Percentiles rank a stretch among this genome's conserved stretches.
Conservation (phyloP, 1,284 basidiomycete species). For the Fomitopsis betulina region DNA sequence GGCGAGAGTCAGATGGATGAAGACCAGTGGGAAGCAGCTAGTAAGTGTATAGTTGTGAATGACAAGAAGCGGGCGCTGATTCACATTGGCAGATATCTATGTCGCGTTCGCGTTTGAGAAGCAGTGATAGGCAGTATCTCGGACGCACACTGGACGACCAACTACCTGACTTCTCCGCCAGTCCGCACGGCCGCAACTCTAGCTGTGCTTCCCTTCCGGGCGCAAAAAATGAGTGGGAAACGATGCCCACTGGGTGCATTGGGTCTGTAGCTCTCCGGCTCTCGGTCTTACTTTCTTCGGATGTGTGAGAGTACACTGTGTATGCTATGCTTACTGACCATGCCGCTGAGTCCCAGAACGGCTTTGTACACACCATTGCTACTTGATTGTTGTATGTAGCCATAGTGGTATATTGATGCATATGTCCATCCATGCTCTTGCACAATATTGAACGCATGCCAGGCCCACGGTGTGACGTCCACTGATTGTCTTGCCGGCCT, state of each 20-base stretch:
- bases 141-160: too few species aligned
- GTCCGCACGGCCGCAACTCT: too few species aligned
- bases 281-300: too few species aligned
- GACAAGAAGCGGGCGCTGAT: background rate
- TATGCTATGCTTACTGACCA: background rate
- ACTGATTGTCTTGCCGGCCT: background rate
- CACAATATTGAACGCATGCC: too few species aligned
- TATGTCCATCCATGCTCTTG: background rate
- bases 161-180: too few species aligned
- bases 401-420: background rate
- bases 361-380: background rate
- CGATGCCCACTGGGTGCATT: too few species aligned
- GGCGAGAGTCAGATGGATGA: slow-evolving; percentile 89
- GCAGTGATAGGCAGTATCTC: slow-evolving; percentile 2
- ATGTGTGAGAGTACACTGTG: too few species aligned
- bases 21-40: slow-evolving; percentile 95
- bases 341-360: background rate
- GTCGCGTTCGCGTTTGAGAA: slow-evolving; percentile 20
- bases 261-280: too few species aligned
- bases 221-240: too few species aligned
- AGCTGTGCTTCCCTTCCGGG: too few species aligned
- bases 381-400: background rate
- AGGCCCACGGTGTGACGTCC: background rate
- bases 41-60: slow-evolving; percentile 46
- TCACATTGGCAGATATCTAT: slow-evolving; percentile 5